phyloP scores from a whole-genome alignment of 805 yeast species.

The Lipomyces yamanashiensis region DNA sequence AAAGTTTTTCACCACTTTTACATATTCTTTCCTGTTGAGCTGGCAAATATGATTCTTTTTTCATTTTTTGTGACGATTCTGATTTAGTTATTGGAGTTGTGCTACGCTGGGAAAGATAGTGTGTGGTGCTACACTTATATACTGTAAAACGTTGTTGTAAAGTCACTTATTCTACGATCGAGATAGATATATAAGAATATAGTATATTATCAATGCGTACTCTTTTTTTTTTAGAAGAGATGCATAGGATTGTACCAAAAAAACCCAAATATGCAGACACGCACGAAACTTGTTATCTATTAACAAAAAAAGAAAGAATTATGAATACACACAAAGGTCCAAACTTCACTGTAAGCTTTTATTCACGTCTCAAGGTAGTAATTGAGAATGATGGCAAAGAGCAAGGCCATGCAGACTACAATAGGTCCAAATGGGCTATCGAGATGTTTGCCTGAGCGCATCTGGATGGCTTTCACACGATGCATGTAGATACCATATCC shows the following conservation, averaged over 20 bases:
- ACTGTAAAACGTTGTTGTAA: neutral
- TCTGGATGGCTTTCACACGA: constrained; percentile 73
- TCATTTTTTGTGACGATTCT: neutral
- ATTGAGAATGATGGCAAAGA: constrained; percentile 61
- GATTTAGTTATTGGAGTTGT: constrained; percentile 1
- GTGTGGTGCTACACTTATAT: constrained; percentile 7
- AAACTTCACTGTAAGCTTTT: neutral
- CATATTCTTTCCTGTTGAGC: constrained; percentile 24
- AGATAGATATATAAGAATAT: too few relatives aligned
- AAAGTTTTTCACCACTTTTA: constrained; percentile 13
- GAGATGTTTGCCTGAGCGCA: constrained; percentile 83
- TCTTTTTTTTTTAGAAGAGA: too few relatives aligned
- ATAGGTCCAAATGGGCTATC: constrained; percentile 92
- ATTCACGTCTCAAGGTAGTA: constrained; percentile 21
- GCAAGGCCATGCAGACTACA: constrained; percentile 70
- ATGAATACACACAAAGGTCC: neutral
- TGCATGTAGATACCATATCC: constrained; percentile 77
- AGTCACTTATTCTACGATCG: too few relatives aligned
- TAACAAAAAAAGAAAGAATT: neutral
- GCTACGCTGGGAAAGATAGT: constrained; percentile 22
- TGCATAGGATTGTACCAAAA: neutral
- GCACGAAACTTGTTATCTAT: too few relatives aligned
- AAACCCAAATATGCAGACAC: neutral
- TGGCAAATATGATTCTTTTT: constrained; percentile 5
- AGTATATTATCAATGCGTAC: too few relatives aligned